phyloP scores from a whole-genome alignment of 2,329 filamentous ascomycete genomes.

The Aspergillus fructus region DNA sequence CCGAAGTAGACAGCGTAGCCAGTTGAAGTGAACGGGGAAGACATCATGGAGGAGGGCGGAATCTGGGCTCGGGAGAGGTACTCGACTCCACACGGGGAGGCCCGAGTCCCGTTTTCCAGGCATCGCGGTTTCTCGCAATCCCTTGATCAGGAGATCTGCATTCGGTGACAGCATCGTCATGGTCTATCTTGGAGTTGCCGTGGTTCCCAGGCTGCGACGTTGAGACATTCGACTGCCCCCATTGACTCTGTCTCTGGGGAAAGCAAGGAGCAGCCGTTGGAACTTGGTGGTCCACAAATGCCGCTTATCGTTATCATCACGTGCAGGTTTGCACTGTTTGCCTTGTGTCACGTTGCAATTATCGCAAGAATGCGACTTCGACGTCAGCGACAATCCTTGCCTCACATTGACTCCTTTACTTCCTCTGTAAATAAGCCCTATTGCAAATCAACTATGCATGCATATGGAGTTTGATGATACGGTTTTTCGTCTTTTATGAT shows the following conservation, averaged over 20 bases:
- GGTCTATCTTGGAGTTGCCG: not conserved
- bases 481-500: constrained; percentile 1
- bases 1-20: not conserved
- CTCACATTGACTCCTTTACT: not conserved
- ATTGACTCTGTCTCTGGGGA: too few species aligned
- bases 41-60: not conserved
- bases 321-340: constrained; percentile 16
- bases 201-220: not conserved
- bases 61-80: not conserved
- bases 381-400: not conserved
- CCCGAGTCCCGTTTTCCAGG: not conserved
- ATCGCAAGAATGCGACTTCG: not conserved
- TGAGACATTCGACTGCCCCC: not conserved
- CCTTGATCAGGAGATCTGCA: not conserved
- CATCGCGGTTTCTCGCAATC: not conserved
- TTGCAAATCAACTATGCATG: constrained; percentile 14
- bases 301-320: constrained; percentile 9
- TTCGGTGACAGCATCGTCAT: not conserved
- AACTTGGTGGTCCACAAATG: too few species aligned
- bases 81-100: not conserved
- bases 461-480: constrained; percentile 1
- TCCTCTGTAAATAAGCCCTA: constrained; percentile 6
- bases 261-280: too few species aligned
- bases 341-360: not conserved
- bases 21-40: not conserved